Evolutionary conservation across 495 filamentous ascomycete species (phyloP), one percentile per base, ranked within the genome.

Genomic region (Aspergillus ostianus): DNA sequence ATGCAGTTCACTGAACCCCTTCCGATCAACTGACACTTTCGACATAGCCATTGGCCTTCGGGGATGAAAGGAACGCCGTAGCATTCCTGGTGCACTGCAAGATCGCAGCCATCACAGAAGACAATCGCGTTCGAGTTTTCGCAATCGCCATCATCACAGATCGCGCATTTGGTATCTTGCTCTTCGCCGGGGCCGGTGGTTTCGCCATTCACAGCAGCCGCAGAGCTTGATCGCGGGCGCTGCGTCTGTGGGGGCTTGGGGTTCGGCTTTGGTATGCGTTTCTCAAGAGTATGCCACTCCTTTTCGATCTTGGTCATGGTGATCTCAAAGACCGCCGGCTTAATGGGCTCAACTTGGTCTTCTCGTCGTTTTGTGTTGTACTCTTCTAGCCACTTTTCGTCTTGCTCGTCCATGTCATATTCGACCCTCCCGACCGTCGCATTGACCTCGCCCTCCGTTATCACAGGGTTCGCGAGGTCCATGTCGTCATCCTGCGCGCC

Each of bases 81-180:
- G 74, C 95, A 99, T 73, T 99, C 94, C 69, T 99, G 94, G 72
- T 99, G 94, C 45, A 99, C 94, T 6, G 94, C 94, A 21, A 98
- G 79, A 76, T 99, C 94, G 73, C 94, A 98, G 9, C 94, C 95
- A 69, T 99, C 94, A 65, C 94, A 99, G 74, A 98, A 99, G 21
- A 99, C 95, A 67, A 99, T 99, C 7, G 94, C 95, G 72, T 99
- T 99, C n/a, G 93, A 92, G 70, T 98, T 99, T 75, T 98, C 94
- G 66, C 95, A 98, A 67, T 99, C 94, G 29, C 94, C 95, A 69
- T 98, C 94, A 69, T 98, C 94, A 64, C 94, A 99, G 51, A 99
- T 95, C 30, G 90, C 93, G 67, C 94, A 99, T 71, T 97, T 98
- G 70, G 86, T 96, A 65, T 98, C 94, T 67, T 96, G 93, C 68